phyloP scores from a whole-genome alignment of 352 stramenopile genomes.

The Peronospora destructor region DNA sequence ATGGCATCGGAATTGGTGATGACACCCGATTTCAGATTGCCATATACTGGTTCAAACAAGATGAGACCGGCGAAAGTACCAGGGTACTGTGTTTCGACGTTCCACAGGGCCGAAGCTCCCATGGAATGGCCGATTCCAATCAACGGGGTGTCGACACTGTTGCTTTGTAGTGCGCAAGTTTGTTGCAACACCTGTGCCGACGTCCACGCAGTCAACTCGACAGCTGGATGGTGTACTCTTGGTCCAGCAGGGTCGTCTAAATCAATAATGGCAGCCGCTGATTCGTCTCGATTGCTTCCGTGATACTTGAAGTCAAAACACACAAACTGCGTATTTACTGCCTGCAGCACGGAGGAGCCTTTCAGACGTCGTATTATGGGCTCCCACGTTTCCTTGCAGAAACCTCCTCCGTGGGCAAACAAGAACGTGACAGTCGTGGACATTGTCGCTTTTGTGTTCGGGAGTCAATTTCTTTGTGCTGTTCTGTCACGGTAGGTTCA shows the following conservation, averaged over 20 bases:
- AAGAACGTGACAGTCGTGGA: constrained; percentile 26
- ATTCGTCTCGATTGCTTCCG: constrained; percentile 25
- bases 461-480: too few relatives aligned
- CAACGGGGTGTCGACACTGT: constrained; percentile 19
- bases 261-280: constrained; percentile 18
- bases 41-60: constrained; percentile 41
- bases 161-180: constrained; percentile 12
- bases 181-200: constrained; percentile 20
- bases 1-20: constrained; percentile 24
- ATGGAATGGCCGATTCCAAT: constrained; percentile 48
- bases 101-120: constrained; percentile 33
- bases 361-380: constrained; percentile 33
- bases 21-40: constrained; percentile 9
- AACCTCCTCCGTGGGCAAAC: constrained; percentile 38
- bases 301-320: constrained; percentile 44
- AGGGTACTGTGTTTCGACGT: constrained; percentile 29
- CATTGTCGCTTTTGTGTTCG: constrained; percentile 1
- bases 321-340: constrained; percentile 24
- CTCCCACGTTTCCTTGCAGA: constrained; percentile 45
- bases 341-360: constrained; percentile 19
- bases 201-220: constrained; percentile 23
- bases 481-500: too few relatives aligned
- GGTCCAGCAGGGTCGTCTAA: constrained; percentile 22
- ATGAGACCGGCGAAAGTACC: constrained; percentile 47
- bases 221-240: constrained; percentile 22